Base-by-base conservation (phyloP, 129 eudicot genomes). In the Dittrichia graveolens region DNA sequence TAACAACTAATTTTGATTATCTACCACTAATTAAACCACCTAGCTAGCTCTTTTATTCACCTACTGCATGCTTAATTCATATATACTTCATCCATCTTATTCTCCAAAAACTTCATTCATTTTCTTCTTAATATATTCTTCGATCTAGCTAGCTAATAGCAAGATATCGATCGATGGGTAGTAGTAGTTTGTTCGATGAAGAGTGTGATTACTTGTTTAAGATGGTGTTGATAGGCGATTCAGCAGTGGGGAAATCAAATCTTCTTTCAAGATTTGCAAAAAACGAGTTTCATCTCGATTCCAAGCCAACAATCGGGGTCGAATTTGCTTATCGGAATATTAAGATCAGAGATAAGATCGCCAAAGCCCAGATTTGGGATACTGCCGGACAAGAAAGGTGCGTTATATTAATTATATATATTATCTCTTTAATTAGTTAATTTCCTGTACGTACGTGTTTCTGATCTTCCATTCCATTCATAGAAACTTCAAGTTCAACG, bases 301-400 rank as follows among this genome's bases (percentile, higher is more conserved):
- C 96, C 0, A 90, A 90, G 77, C 96, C 96, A 7, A 90, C 94
- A 1, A 90, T 90, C 7, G 96, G 96, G 2, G 96, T 90, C 2
- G 96, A 90, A 75, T 90, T 90, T 8, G 96, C 96, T 64, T 90
- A 90, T 43, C 62, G 91, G 52, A 90, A 81, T 72, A 61, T 90
- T 15, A 90, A 74, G 76, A 77, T 90, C 1, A 87, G 87, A 7
- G 91, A 90, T 81, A 90, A 90, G 73, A 77, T 90, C 61, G 80
- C 74, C 69, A 90, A 90, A 79, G 85, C 96, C 14, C 96, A 90
- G 58, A 83, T 90, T 61, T 90, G 96, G 94, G 96, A 90, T 49
- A 90, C 96, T 39, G 96, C 96, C 2, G 96, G 96, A 39, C 96
- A 90, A 85, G 96, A 90, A 85, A 90, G 96, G 96, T 90, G 53